Evolutionary conservation across 805 yeast genomes (phyloP).

Genomic region (Saccharomyces mikatae): DNA sequence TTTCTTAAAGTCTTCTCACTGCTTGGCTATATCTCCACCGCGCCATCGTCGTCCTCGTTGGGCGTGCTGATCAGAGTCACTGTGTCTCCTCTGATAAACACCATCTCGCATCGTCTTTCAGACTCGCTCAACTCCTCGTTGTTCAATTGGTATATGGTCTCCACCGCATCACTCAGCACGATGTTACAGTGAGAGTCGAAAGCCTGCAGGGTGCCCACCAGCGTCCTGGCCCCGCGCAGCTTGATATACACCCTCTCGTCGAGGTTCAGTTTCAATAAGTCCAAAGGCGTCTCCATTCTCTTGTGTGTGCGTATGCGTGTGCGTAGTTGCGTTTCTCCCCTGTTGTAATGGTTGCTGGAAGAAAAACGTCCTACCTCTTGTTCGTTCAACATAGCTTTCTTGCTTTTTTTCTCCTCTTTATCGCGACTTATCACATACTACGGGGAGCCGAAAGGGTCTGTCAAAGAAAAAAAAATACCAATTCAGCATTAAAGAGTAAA

Average conservation of each 20-base stretch:
- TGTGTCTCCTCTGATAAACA: constrained; percentile 95
- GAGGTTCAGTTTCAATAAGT: constrained; percentile 71
- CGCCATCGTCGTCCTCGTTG: constrained; percentile 19
- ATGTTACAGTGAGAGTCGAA: constrained; percentile 95
- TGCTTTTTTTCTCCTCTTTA: not conserved
- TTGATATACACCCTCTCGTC: constrained; percentile 85
- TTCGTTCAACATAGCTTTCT: not conserved
- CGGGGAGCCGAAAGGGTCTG: not conserved
- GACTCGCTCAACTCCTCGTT: constrained; percentile 39
- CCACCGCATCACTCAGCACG: constrained; percentile 88
- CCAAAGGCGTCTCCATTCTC: constrained; percentile 67
- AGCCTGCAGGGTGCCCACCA: constrained; percentile 83
- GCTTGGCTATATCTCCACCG: not conserved
- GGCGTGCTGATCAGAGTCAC: constrained; percentile 72
- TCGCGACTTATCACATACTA: not conserved
- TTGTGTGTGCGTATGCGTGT: not conserved
- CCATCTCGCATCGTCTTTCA: constrained; percentile 69
- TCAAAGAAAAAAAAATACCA: not conserved
- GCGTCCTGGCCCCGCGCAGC: constrained; percentile 88
- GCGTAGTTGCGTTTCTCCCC: not conserved
- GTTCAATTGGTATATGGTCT: constrained; percentile 58
- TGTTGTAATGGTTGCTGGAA: not conserved
- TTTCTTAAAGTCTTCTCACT: not conserved
- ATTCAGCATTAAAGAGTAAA: not conserved
- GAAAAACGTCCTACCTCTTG: not conserved